phyloP scores from a whole-genome alignment of 2,329 filamentous ascomycete genomes.

The Cryoendolithus antarcticus region DNA sequence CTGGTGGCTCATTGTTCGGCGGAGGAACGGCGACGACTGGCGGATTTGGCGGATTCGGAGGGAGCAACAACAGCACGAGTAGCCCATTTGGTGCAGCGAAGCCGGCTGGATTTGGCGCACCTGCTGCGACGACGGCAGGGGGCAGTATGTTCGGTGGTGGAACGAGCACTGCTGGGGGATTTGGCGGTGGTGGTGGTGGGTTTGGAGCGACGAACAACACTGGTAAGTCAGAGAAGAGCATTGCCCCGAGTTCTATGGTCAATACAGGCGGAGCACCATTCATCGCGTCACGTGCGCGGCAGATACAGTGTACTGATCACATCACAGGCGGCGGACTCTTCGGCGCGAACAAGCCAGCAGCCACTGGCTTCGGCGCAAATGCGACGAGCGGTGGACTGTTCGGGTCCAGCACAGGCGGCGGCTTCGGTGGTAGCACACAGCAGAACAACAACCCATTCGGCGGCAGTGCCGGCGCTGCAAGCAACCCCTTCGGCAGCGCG shows the following conservation, averaged over 20 bases:
- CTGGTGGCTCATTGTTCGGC: constrained; percentile 21
- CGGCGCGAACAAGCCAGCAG: constrained; percentile 21
- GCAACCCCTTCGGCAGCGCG: constrained; percentile 20
- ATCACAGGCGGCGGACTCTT: constrained; percentile 23
- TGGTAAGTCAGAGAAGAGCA: constrained; percentile 7
- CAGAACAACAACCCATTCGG: constrained; percentile 33
- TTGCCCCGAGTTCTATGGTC: not conserved
- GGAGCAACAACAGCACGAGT: constrained; percentile 8
- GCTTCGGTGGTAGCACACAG: constrained; percentile 29
- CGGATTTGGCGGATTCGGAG: constrained; percentile 15
- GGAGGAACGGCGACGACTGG: constrained; percentile 12
- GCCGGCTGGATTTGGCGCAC: constrained; percentile 38
- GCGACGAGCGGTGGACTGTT: constrained; percentile 17
- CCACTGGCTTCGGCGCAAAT: constrained; percentile 24
- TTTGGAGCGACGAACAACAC: constrained; percentile 18
- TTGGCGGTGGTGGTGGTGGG: constrained; percentile 30
- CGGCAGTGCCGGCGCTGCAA: constrained; percentile 27
- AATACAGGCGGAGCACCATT: not conserved
- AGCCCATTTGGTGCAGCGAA: constrained; percentile 27
- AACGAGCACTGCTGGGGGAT: constrained; percentile 27
- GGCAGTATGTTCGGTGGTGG: constrained; percentile 24
- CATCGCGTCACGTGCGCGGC: not conserved
- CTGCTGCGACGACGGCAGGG: constrained; percentile 24
- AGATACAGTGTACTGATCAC: constrained; percentile 19
- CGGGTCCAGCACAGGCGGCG: constrained; percentile 11